Evolutionary conservation across 225 moss, liverwort and hornwort species (phyloP).

Genomic region (Bryoerythrophyllum caledonicum): DNA sequence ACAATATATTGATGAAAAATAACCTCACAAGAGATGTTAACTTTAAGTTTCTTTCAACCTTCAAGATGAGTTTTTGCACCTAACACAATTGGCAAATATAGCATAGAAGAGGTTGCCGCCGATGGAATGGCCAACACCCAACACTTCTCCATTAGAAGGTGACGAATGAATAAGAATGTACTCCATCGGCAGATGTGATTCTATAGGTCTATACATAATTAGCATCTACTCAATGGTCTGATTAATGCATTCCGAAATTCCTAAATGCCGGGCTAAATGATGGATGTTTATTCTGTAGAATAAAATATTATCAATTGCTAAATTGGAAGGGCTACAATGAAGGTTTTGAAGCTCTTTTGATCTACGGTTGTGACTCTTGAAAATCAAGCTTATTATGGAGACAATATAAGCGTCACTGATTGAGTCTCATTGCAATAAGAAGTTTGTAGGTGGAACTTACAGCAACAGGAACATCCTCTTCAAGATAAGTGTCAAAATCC

Average conservation of each 20-base stretch:
- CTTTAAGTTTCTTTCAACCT: slow-evolving; percentile 19
- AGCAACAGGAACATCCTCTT: slow-evolving; percentile 92
- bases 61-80: slow-evolving; percentile 37
- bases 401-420: slow-evolving; percentile 1
- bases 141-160: slow-evolving; percentile 73
- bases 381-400: slow-evolving; percentile 18
- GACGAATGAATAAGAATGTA: slow-evolving; percentile 58
- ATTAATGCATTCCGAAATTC: not conserved
- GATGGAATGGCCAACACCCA: slow-evolving; percentile 86
- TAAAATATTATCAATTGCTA: not conserved
- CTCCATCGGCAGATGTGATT: slow-evolving; percentile 69
- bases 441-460: slow-evolving; percentile 48
- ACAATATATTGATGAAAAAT: not conserved
- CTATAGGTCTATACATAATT: too few species aligned
- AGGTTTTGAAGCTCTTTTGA: not conserved
- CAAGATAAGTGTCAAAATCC: slow-evolving; percentile 97
- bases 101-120: slow-evolving; percentile 96
- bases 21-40: slow-evolving; percentile 2
- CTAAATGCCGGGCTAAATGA: not conserved
- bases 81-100: slow-evolving; percentile 80
- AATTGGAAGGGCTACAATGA: not conserved
- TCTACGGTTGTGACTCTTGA: slow-evolving; percentile 5
- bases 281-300: not conserved
- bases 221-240: slow-evolving; percentile 10
- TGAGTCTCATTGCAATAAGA: too few species aligned